phyloP scores from a whole-genome alignment of 805 yeast species.

The Candida chauliodis region DNA sequence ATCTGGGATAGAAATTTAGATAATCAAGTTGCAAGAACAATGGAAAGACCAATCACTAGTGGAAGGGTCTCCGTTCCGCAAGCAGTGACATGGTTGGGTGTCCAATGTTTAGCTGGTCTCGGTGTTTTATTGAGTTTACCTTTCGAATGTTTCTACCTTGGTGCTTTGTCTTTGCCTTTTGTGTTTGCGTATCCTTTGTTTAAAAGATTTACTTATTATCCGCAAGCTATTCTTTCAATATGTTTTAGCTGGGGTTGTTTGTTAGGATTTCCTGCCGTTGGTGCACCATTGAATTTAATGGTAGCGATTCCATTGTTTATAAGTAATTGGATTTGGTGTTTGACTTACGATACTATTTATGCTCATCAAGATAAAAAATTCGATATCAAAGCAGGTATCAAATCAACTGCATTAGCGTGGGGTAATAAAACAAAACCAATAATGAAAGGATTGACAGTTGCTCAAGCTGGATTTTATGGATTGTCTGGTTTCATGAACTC shows the following conservation, averaged over 20 bases:
- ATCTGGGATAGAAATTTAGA: constrained; percentile 81
- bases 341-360: constrained; percentile 92
- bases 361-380: constrained; percentile 96
- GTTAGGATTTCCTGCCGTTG: constrained; percentile 95
- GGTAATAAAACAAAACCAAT: constrained; percentile 73
- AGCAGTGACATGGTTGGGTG: constrained; percentile 69
- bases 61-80: constrained; percentile 70
- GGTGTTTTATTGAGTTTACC: constrained; percentile 73
- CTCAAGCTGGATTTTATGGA: constrained; percentile 63
- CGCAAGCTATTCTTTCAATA: constrained; percentile 76
- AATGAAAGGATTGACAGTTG: constrained; percentile 56
- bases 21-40: constrained; percentile 79
- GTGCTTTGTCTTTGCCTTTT: constrained; percentile 74
- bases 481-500: constrained; percentile 72
- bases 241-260: constrained; percentile 95
- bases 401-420: constrained; percentile 96
- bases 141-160: constrained; percentile 73
- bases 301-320: constrained; percentile 76
- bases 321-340: constrained; percentile 85
- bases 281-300: constrained; percentile 65
- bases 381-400: constrained; percentile 87
- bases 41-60: constrained; percentile 89
- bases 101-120: constrained; percentile 71
- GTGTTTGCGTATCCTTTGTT: constrained; percentile 89
- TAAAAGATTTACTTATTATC: constrained; percentile 93